Base-by-base conservation (phyloP, 176 grass and related monocot species). In the Cenchrus americanus region DNA sequence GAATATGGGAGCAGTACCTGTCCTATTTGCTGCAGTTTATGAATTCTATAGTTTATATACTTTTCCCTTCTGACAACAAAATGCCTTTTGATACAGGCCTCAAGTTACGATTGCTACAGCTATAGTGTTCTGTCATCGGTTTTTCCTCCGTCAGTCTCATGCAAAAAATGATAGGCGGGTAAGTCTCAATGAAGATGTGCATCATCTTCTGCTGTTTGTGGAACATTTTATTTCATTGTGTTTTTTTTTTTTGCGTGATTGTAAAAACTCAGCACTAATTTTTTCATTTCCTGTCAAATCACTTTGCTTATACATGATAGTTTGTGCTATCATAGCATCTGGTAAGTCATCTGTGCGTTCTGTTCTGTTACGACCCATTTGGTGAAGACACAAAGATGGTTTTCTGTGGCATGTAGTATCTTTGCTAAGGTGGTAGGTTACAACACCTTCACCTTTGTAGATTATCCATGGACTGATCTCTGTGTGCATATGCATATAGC, bases 51-150 rank as follows among this genome's bases (percentile, higher is more conserved):
- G n/a, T 49, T 48, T 49, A 71, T 61, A 24, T 3, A 21, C 1
- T 48, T 40, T 74, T 55, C 55, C 10, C 52, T 61, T 75, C 26
- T 69, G 41, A 69, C 50, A 70, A 61, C 18, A 40, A 73, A 83
- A 75, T 13, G 8, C 34, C 70, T 88, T 83, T 60, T 85, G 42
- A 76, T 92, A 32, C 55, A 97, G 94, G 81, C 94, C 92, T 70
- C 94, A 94, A 80, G 92, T 97, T 79, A 97, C 94, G 42, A 97
- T 97, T 87, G 92, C 94, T 87, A 94, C 92, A 62, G 94, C 94
- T 68, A 87, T 94, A 73, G 88, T 94, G 66, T 97, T 94, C 41
- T 97, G 88, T 73, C 94, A 97, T 87, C 92, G 94, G 2, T 97
- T 97, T 85, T 97, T 94, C 83, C 92, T 97, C 73, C 90, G 92